Base-by-base conservation (phyloP, 2,329 filamentous ascomycete species). In the Penicillium polonicum region DNA sequence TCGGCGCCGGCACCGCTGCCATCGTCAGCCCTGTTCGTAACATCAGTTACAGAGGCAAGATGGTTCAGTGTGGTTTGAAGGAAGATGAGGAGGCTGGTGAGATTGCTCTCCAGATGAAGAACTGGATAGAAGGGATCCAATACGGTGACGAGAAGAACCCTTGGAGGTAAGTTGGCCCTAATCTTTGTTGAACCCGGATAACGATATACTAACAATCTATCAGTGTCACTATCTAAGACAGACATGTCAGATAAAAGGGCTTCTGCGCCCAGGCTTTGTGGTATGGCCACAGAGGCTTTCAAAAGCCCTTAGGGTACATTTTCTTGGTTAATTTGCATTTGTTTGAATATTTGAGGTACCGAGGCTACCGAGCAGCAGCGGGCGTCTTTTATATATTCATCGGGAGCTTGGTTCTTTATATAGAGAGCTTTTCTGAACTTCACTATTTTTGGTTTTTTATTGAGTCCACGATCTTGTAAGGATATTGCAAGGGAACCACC, bases 51-150 rank as follows among this genome's bases (percentile, higher is more conserved):
- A 89, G 87, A 76, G 92, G 89, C 52, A 81, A 89, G 69, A 73
- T 89, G 61, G 87, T 99, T 29, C 83, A 90, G 69, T 97, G 94
- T 74, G 93, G 92, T 4, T 79, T 99, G 65, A 85, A 84, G 73
- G 86, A 90, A 66, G 81, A 85, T 48, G 85, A 95, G 76, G 93
- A 99, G 80, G 92, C 91, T 12, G 94, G 94, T 43, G 88, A 92
- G 71, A 82, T 97, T 69, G 89, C 94, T 10, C 79, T 86, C 68
- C 85, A 85, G 76, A 92, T 99, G 88, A 96, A 96, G 85, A 85
- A 88, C 69, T 99, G 94, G 94, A 97, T 99, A 62, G 92, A 96
- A 80, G 88, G 80, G 29, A 92, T 95, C 66, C 93, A 97, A 79
- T 97, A 97, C 73, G 94, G 94, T 62, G 92, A 97, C 64, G 89